These are phyloP conservation scores for Jaltomata sinuosa DNA, from an alignment of 257 asterid genomes.

Conservation along the genomic window DNA sequence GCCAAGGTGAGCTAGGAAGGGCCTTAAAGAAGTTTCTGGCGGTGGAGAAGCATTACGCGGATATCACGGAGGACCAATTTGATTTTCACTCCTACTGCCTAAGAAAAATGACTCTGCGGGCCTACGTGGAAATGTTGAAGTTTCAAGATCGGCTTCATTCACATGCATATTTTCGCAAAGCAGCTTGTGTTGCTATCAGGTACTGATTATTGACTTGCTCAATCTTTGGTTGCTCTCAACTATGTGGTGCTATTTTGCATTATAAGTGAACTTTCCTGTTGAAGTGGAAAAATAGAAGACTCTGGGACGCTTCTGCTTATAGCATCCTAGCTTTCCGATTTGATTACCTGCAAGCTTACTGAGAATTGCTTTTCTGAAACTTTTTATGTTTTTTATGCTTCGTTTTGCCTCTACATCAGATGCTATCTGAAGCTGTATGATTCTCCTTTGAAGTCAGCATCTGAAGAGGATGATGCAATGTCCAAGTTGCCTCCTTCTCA, in stretches of 20 bases:
- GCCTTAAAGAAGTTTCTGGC: constrained; percentile 96
- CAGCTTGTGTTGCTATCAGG: constrained; percentile 90
- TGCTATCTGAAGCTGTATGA: constrained; percentile 90
- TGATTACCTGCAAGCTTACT: not conserved
- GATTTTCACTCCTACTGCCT: constrained; percentile 97
- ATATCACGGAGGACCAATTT: constrained; percentile 93
- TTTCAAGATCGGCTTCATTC: constrained; percentile 95
- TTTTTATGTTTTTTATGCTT: not conserved
- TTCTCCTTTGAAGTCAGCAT: constrained; percentile 73
- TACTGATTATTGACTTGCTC: constrained; percentile 6
- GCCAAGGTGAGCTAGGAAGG: constrained; percentile 92
- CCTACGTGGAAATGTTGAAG: constrained; percentile 85
- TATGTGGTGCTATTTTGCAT: not conserved
- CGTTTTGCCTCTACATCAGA: constrained; percentile 29
- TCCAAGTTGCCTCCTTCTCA: constrained; percentile 86
- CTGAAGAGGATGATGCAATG: constrained; percentile 83
- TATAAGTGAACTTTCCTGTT: not conserved
- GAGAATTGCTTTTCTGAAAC: not conserved
- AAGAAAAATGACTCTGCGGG: constrained; percentile 94
- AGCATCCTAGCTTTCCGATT: not conserved
- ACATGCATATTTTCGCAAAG: constrained; percentile 81
- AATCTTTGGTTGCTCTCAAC: not conserved
- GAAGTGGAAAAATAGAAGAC: not conserved
- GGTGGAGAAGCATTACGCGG: constrained; percentile 94
- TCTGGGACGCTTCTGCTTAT: not conserved